Evolutionary conservation across 768 basidiomycete genomes (phyloP).

Genomic region (Infundibulicybe gibba): DNA sequence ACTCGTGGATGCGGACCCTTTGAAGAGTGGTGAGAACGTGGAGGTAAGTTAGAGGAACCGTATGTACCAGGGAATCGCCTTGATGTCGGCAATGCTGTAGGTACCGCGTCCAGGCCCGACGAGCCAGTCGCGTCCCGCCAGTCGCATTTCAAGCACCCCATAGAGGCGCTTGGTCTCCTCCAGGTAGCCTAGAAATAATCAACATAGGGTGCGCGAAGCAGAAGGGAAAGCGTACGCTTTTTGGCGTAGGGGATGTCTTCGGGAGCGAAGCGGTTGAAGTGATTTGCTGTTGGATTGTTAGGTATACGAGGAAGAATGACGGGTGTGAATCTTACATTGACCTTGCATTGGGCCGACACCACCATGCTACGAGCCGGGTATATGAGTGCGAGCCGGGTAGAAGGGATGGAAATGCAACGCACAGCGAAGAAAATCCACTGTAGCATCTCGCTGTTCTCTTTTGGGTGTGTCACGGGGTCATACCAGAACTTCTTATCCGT

Average conservation of each 20-base stretch:
- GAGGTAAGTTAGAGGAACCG: not conserved
- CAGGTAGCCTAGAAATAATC: constrained; percentile 52
- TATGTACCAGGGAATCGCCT: constrained; percentile 57
- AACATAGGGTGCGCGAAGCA: not conserved
- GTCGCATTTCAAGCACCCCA: constrained; percentile 75
- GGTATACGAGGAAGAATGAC: not conserved
- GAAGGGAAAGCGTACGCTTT: constrained; percentile 40
- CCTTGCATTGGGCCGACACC: constrained; percentile 90
- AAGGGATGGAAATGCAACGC: constrained; percentile 10
- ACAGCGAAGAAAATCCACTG: constrained; percentile 90
- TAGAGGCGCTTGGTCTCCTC: constrained; percentile 84
- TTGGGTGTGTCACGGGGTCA: constrained; percentile 43
- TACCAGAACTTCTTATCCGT: constrained; percentile 69
- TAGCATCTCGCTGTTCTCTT: constrained; percentile 66
- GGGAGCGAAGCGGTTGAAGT: constrained; percentile 63
- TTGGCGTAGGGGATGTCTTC: constrained; percentile 70
- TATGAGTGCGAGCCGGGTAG: not conserved
- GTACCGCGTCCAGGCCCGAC: constrained; percentile 72
- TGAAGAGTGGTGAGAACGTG: not conserved
- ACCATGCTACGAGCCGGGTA: constrained; percentile 53
- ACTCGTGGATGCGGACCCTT: constrained; percentile 53
- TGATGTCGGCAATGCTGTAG: constrained; percentile 71
- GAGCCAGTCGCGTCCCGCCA: constrained; percentile 74
- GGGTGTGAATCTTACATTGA: constrained; percentile 31
- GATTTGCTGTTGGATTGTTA: constrained; percentile 42